Evolutionary conservation across 192 early-diverging fungal genomes (phyloP).

Genomic region (Irineochytrium annulatum): DNA sequence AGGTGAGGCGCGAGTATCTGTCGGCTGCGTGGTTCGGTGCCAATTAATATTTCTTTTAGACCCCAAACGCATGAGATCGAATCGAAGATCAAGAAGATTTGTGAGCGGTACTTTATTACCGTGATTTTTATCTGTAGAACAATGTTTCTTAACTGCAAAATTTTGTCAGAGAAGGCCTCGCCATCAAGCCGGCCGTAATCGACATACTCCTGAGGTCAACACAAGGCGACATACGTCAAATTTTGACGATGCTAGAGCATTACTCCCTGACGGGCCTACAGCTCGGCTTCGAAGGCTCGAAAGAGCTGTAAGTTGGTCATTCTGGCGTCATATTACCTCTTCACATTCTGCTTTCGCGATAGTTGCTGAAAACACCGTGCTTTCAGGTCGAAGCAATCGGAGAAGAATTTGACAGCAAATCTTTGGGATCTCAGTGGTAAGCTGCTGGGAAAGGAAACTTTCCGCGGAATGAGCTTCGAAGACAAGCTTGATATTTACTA

Average conservation of each 20-base stretch:
- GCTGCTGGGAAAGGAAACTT: slow-evolving; percentile 51
- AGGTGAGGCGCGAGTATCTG: slow-evolving; percentile 35
- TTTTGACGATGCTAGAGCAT: slow-evolving; percentile 88
- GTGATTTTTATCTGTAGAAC: neutral
- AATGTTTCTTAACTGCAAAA: neutral
- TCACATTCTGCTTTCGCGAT: no score
- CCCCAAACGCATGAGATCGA: slow-evolving; percentile 71
- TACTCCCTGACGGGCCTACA: slow-evolving; percentile 64
- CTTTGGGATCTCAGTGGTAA: slow-evolving; percentile 75
- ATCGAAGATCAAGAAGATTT: slow-evolving; percentile 71
- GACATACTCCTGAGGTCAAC: slow-evolving; percentile 75
- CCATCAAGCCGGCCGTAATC: slow-evolving; percentile 71
- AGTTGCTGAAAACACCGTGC: no score
- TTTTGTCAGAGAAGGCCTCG: slow-evolving; percentile 63
- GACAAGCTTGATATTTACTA: slow-evolving; percentile 91
- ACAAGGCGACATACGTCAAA: slow-evolving; percentile 90
- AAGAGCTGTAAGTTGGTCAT: slow-evolving; percentile 65
- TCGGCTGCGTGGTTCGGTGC: slow-evolving; percentile 10
- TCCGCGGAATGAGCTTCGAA: slow-evolving; percentile 44
- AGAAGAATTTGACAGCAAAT: slow-evolving; percentile 59
- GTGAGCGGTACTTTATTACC: slow-evolving; percentile 38
- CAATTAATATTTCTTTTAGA: slow-evolving; percentile 28
- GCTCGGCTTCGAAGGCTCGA: slow-evolving; percentile 80
- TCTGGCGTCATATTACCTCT: no score
- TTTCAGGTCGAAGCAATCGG: slow-evolving; percentile 27